These are phyloP conservation scores for Colletotrichum shisoi DNA, from an alignment of 2,329 filamentous ascomycete genomes.

Conservation along the genomic window DNA sequence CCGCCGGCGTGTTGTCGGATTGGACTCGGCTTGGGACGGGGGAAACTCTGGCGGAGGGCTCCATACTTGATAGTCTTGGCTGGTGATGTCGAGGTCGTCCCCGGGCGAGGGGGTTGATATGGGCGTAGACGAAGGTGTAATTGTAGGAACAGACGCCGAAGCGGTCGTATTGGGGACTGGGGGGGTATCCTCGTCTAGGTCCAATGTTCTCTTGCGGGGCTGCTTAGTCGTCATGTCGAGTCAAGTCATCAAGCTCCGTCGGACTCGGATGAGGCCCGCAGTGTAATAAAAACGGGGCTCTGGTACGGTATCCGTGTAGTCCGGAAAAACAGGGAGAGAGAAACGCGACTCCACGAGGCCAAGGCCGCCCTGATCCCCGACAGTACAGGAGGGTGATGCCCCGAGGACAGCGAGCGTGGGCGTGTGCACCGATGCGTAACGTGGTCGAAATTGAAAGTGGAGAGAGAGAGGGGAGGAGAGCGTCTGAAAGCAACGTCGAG, in stretches of 20 bases:
- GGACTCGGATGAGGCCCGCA: conserved; percentile 8
- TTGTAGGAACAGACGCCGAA: not conserved
- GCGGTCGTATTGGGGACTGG: conserved; percentile 5
- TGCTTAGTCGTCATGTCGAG: conserved; percentile 6
- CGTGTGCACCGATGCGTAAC: conserved; percentile 3
- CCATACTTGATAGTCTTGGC: not conserved
- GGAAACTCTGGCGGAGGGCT: not conserved
- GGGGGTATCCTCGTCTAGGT: conserved; percentile 17
- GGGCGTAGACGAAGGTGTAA: conserved; percentile 14
- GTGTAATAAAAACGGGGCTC: conserved; percentile 12
- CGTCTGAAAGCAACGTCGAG: not conserved
- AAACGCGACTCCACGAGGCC: conserved; percentile 8
- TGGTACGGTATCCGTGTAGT: not conserved
- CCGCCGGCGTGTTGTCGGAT: conserved; percentile 17
- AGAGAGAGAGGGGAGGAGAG: not conserved
- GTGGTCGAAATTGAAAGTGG: conserved; percentile 2
- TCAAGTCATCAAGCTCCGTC: not conserved
- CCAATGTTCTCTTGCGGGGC: conserved; percentile 20
- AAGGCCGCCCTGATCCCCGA: conserved; percentile 2
- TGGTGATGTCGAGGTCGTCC: not conserved
- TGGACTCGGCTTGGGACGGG: not conserved
- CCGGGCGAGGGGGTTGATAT: conserved; percentile 1
- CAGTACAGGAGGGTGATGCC: not conserved
- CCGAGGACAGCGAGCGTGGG: conserved; percentile 1
- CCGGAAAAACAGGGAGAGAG: not conserved